Conservation (phyloP, 257 asterid species). For the Handroanthus guayacan region DNA sequence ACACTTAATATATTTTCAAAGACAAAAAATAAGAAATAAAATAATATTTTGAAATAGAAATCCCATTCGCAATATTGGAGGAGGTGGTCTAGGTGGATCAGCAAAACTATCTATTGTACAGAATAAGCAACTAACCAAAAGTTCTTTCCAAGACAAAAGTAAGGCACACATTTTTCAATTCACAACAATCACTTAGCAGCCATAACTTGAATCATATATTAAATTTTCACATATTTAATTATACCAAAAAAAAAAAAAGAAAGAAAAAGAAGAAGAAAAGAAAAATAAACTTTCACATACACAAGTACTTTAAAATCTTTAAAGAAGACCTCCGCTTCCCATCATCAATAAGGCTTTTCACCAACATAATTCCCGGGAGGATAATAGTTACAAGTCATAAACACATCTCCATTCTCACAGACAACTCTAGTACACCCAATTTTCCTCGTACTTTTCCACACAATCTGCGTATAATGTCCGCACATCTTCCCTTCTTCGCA, state of each 20-base stretch:
- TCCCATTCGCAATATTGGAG: no score
- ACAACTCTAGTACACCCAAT: slow-evolving; percentile 75
- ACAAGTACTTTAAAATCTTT: no score
- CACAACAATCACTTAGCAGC: background rate
- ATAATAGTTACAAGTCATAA: slow-evolving; percentile 79
- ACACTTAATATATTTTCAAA: no score
- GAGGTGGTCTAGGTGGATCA: no score
- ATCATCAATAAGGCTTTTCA: slow-evolving; percentile 59
- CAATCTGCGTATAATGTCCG: slow-evolving; percentile 87
- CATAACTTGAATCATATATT: no score
- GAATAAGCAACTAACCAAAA: background rate
- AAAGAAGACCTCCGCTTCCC: no score
- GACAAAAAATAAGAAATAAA: no score
- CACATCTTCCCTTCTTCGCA: slow-evolving; percentile 66
- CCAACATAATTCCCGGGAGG: slow-evolving; percentile 82
- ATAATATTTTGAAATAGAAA: no score
- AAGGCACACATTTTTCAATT: background rate
- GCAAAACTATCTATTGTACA: background rate
- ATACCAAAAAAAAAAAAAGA: no score
- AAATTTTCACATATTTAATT: no score
- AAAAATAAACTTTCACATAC: no score
- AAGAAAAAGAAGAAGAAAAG: no score
- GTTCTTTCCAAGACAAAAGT: background rate
- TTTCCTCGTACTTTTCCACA: slow-evolving; percentile 61
- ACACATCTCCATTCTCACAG: slow-evolving; percentile 73